phyloP scores from a whole-genome alignment of 371 early-diverging fungal species.

The Mucor indicus region DNA sequence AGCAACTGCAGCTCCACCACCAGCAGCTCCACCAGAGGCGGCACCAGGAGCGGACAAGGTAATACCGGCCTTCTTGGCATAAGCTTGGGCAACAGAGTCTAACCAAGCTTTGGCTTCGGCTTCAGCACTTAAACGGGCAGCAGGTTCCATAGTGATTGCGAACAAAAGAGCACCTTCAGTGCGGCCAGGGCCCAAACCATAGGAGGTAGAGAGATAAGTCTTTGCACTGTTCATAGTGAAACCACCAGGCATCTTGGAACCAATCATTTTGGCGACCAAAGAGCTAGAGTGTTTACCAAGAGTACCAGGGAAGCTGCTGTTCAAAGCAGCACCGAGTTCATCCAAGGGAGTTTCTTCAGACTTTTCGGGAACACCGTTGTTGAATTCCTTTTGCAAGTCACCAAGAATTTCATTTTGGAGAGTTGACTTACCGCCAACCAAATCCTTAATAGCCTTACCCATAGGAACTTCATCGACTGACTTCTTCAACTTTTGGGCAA shows the following conservation, averaged over 20 bases:
- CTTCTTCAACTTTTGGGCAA: constrained; percentile 92
- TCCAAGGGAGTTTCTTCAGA: constrained; percentile 85
- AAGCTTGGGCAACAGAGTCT: constrained; percentile 73
- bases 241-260: constrained; percentile 93
- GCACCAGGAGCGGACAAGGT: constrained; percentile 60
- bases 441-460: constrained; percentile 84
- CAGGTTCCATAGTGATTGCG: constrained; percentile 75
- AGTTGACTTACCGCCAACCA: constrained; percentile 93
- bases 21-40: constrained; percentile 45
- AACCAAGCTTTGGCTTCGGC: constrained; percentile 88
- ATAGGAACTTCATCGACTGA: constrained; percentile 71
- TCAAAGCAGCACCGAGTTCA: constrained; percentile 75
- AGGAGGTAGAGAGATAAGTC: constrained; percentile 60
- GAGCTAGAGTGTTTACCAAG: constrained; percentile 83
- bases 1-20: constrained; percentile 61
- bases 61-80: constrained; percentile 77
- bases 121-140: constrained; percentile 66
- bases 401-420: constrained; percentile 96
- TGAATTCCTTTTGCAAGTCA: constrained; percentile 92
- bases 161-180: constrained; percentile 78
- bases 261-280: constrained; percentile 79
- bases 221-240: constrained; percentile 80
- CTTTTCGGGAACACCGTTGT: constrained; percentile 82
- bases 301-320: constrained; percentile 57
- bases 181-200: constrained; percentile 84